These are phyloP conservation scores for Teunomyces pallodes DNA, from an alignment of 805 yeast genomes.

Conservation along the genomic window DNA sequence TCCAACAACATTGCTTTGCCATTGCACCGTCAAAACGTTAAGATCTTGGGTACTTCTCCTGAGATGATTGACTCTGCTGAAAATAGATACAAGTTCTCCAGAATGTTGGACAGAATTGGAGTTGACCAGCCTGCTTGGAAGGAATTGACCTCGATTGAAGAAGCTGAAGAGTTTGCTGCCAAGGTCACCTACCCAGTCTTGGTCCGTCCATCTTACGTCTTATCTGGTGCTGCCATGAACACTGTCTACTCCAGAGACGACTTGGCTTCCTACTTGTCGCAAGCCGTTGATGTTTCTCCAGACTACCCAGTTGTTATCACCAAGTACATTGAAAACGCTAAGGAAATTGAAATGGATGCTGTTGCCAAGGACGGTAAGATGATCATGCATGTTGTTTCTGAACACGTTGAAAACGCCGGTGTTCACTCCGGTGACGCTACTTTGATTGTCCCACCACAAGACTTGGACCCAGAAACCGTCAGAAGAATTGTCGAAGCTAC, in stretches of 20 bases:
- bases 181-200: constrained; percentile 90
- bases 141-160: constrained; percentile 87
- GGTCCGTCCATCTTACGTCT: constrained; percentile 95
- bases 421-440: constrained; percentile 99
- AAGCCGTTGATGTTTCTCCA: constrained; percentile 96
- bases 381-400: constrained; percentile 96
- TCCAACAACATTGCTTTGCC: constrained; percentile 94
- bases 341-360: constrained; percentile 98
- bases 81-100: constrained; percentile 95
- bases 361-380: constrained; percentile 94
- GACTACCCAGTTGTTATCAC: constrained; percentile 98
- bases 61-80: constrained; percentile 98
- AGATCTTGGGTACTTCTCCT: constrained; percentile 95
- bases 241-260: constrained; percentile 90
- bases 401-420: constrained; percentile 99
- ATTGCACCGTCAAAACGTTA: constrained; percentile 89
- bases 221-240: constrained; percentile 99
- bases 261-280: constrained; percentile 79
- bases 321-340: constrained; percentile 93
- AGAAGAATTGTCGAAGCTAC: constrained; percentile 90
- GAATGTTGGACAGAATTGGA: constrained; percentile 93
- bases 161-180: constrained; percentile 90
- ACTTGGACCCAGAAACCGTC: constrained; percentile 87
- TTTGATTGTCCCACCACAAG: constrained; percentile 94
- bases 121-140: constrained; percentile 99